Base-by-base conservation (phyloP, 768 basidiomycete species). In the Mycena galopus region DNA sequence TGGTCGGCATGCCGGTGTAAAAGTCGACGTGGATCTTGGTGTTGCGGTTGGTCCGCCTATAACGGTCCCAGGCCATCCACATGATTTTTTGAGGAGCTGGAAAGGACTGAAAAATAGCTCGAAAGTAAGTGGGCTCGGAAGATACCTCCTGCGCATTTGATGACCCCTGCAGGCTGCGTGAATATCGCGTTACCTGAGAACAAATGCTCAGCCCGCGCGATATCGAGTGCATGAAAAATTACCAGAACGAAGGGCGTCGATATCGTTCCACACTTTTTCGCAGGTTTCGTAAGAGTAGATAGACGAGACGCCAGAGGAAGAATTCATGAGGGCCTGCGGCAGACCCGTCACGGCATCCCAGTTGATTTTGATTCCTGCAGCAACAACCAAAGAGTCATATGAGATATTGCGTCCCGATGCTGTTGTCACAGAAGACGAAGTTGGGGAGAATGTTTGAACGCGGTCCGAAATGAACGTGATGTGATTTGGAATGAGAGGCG, bases 61-160 rank as follows among this genome's bases (percentile, higher is more conserved):
- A 95, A 58, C 91, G 85, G 79, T 96, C 94, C 94, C 94, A 96
- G 56, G 94, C 94, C 94, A 96, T 95, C 95, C 96, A 97, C 94
- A 97, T 96, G 65, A 96, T 94, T 82, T 97, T 96, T 79, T 96
- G 94, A 23, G 94, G 93, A 19, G 92, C 93, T 94, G 74, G 2
- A 8, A 17, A 23, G 30, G n/a, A 25, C 25, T 50, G 60, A 74
- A 19, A 58, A 50, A 57, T 61, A 51, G 27, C 37, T 2, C 53
- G 23, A 21, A 27, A 66, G 8, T 23, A 29, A 35, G 16, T n/a
- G 10, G 53, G 61, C 47, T 3, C 51, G 10, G 30, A 21, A 60
- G 75, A 75, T 77, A 94, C 94, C 94, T 84, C 95, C 93, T 76
- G 96, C 94, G 80, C 97, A 99, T 82, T 99, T 99, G 79, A 99